Evolutionary conservation across 2,329 filamentous ascomycete species (phyloP), one percentile per base, ranked within the genome.

Genomic region (Fusarium staphyleae): DNA sequence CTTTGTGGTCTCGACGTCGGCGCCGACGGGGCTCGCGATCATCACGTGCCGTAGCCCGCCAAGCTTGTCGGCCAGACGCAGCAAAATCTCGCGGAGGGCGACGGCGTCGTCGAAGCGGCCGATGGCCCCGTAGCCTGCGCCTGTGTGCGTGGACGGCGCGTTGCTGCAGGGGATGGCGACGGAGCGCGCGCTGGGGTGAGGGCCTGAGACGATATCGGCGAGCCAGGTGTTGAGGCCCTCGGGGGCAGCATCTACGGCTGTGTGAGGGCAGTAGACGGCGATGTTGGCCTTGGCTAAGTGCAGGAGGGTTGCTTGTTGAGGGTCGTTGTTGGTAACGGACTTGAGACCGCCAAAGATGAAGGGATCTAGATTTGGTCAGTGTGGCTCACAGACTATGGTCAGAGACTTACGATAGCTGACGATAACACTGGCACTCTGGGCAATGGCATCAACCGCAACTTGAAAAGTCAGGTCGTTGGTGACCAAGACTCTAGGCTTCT

Each of bases 281-380:
- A 99, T 91, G 29, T 93, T 93, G 72, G 90, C 86, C 59, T 90
- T 89, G 39, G 88, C 89, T 11, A 99, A 83, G 36, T 88, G 84
- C 4, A 99, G 81, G 26, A 99, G 84, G 6, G 90, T 90, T 35
- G 87, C 83, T 71, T 99, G 95, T 73, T 98, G 95, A 9, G 91
- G 84, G 70, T 99, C 90, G 57, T 82, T 82, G 40, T 92, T 83
- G 28, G 91, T 96, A 70, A 99, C 79, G 60, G 90, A 88, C 76
- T 97, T 99, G 64, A 99, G 81, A 46, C 90, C 90, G 41, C 90
- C 87, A 80, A 99, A 99, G 70, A 99, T 98, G 71, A 98, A 95
- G 16, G 95, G 95, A 75, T 99, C 91, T 96, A 47, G 8, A 15
- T 7, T 12, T 6, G 29, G 16, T 62, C 13, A 45, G 14, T 48